Evolutionary conservation across 306 rosid species (phyloP), one percentile per base, ranked within the genome.

Genomic region (Lathyrus sativus): DNA sequence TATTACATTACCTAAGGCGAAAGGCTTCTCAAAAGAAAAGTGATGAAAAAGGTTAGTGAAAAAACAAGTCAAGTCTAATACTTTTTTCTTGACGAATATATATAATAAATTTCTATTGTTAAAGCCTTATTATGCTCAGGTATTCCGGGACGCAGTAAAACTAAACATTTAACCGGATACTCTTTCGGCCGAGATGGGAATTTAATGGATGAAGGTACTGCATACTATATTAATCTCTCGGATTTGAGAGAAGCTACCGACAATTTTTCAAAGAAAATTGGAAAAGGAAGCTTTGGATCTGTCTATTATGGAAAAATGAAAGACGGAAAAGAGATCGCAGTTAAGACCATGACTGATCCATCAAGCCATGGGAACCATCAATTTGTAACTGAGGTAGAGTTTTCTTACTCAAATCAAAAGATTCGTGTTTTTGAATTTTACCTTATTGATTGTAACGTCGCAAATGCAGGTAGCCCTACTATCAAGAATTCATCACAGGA

Each of bases 301-400:
- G 99, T 95, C 71, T 90, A 82, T 74, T 85, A 95, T 73, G 97
- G 99, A 62, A 95, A 82, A 76, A 95, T 90, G 99, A 82, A 43
- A 76, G 97, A 93, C n/a, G 97, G 92, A 62, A 95, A 95, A 79
- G 99, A 95, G 81, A 85, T 95, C 5, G 97, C 99, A n/a, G 97
- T 93, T 60, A 93, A 93, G 82, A 85, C 86, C 59, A 93, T 93
- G 97, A 80, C 95, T 0, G 97, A 93, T 73, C 83, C 87, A 29
- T 90, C 87, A 13, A 80, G 81, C 77, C 84, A 90, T 57, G 95
- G 93, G 73, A 83, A 86, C 81, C 84, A 85, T 35, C 99, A 95
- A 65, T 95, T 95, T 85, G 85, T 74, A 61, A 93, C 86, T 14
- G 99, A 95, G 96, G 95, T 90, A 82, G 39, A 42, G 42, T 41